Base-by-base conservation (phyloP, 139 green algal species). In the Yamagishiella unicocca region DNA sequence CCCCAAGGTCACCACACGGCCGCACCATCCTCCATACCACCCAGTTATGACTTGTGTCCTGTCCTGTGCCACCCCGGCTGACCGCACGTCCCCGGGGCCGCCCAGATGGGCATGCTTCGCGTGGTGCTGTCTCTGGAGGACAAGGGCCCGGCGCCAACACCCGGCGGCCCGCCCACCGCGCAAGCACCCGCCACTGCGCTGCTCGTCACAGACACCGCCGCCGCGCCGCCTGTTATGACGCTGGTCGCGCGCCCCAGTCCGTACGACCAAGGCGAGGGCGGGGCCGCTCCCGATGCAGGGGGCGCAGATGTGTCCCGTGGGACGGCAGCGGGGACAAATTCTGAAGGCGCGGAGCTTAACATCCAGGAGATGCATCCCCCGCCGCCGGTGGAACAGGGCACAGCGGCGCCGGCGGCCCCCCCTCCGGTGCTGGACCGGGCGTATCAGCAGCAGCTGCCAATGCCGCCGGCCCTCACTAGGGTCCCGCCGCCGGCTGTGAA, bases 81-180 rank as follows among this genome's bases (percentile, higher is more conserved):
- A n/a, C n/a, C n/a, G n/a, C n/a, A n/a, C n/a, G n/a, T n/a, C n/a
- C n/a, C n/a, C n/a, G n/a, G n/a, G n/a, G n/a, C n/a, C n/a, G n/a
- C n/a, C 24, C 92, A 94, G 92, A 87, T 94, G 40, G 92, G 83
- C 21, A 50, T 80, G 43, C 81, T 95, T 35, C 77, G 92, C 1
- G 90, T 95, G 21, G 84, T 95, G 25, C 58, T 95, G 21, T 90
- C 90, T 10, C 81, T 95, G 19, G 83, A 93, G 31, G 92, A 93
- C 68, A 75, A 84, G 37, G 90, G 90, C 2, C 80, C 80, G 0
- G 53, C 72, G 0, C 19, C 40, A 2, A 50, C 17, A n/a, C 72
- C 73, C 7, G 43, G 58, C 12, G 50, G 14, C n/a, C 67, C 66
- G 40, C 22, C 78, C 1, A n/a, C 45, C 0, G 75, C 50, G 2